phyloP scores from a whole-genome alignment of 2,329 filamentous ascomycete species.

The Botryotinia calthae region DNA sequence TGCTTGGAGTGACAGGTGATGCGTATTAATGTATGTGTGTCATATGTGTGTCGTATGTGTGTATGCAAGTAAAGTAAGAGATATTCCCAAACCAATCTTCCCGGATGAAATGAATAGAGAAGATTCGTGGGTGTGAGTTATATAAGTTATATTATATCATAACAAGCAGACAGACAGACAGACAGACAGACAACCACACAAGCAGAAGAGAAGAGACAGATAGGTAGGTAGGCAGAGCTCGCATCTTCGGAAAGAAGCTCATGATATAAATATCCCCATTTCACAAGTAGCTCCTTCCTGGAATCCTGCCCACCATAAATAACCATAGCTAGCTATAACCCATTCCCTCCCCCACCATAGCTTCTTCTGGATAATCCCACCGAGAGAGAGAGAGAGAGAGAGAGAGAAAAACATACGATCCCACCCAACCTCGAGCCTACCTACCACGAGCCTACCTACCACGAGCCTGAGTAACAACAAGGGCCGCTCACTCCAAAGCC shows the following conservation, averaged over 20 bases:
- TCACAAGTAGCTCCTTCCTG: background rate
- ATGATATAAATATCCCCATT: background rate
- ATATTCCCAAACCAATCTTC: background rate
- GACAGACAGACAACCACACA: background rate
- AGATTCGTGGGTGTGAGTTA: constrained; percentile 3
- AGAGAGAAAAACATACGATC: background rate
- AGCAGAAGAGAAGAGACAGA: background rate
- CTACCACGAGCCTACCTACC: background rate
- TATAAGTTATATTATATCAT: background rate
- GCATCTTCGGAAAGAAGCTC: background rate
- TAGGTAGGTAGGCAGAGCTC: background rate
- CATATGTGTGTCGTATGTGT: background rate
- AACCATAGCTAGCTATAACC: background rate
- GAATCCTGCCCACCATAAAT: background rate
- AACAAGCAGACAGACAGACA: background rate
- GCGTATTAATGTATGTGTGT: background rate
- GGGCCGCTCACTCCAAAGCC: background rate
- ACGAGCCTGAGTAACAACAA: constrained; percentile 1
- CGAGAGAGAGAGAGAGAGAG: background rate
- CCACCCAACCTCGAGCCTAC: background rate
- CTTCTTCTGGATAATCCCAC: background rate
- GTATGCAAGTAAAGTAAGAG: background rate
- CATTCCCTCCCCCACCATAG: background rate
- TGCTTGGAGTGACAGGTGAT: background rate
- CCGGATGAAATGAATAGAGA: background rate